Evolutionary conservation across 2,329 filamentous ascomycete species (phyloP), one percentile per base, ranked within the genome.

Genomic region (Ceratocystis destructans): DNA sequence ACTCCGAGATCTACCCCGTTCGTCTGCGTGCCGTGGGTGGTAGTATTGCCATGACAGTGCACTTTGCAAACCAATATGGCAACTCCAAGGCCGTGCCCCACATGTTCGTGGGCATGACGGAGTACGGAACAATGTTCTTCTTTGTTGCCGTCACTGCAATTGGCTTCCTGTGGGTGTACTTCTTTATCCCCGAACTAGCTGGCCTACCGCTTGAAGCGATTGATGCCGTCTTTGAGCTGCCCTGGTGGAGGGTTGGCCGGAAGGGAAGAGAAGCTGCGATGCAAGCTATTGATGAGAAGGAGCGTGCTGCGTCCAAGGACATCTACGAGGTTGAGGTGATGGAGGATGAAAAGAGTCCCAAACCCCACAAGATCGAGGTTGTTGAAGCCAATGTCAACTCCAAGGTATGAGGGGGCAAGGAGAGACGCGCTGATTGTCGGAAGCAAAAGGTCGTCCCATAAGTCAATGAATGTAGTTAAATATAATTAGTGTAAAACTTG

Each of bases 11-110:
- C 68, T 92, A 89, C 77, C 87, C 88, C 0, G 79, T 91, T 8
- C 82, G 87, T 2, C 84, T 92, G 62, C 83, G 88, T 66, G 87
- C 87, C 3, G 75, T 90, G 8, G 83, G 85, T 22, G 87, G 86
- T 0, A 87, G 84, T 0, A 79, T 88, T 72, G 84, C 86, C 61
- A 91, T 91, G 88, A 88, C 84, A 0, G 81, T 90, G 68, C 88
- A 92, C 74, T 91, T 91, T 72, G 85, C 82, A 68, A 89, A 89
- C 74, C 87, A 90, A 74, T 91, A 89, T 72, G 88, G 87, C 31
- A 90, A 89, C 76, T 81, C 84, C 0, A 85, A 88, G 45, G 87
- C 88, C 0, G 85, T 90, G 0, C 88, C 88, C 1, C 83, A 84
- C 70, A 89, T 91, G 87, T 82, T 92, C 57, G 78, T 91, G 1